Evolutionary conservation across 352 stramenopile species (phyloP), one percentile per base, ranked within the genome.

Genomic region (Pseudoperonospora humuli): DNA sequence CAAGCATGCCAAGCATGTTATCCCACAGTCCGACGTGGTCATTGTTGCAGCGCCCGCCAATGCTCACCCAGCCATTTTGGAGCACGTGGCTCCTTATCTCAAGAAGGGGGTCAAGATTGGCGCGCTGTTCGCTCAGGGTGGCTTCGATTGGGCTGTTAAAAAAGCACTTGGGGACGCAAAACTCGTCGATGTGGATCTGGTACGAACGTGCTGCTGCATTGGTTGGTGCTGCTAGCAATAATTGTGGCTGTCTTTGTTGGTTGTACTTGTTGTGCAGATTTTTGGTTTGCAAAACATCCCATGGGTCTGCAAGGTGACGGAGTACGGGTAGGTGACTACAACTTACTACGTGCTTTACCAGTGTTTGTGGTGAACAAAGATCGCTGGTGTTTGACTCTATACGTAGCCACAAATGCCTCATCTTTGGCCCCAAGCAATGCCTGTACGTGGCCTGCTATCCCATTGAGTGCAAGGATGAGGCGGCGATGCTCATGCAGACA

Each of bases 261-360:
- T 31, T 31, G n/a, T 31, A 11, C 26, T 33, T 54, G 5, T 32
- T 39, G 14, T 53, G 35, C 45, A 89, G 73, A 73, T 96, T 42
- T 96, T 96, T 46, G 86, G 86, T 45, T 64, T 96, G 23, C 86
- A 96, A 51, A 96, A 96, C 74, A 96, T 96, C 53, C 86, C 86
- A 35, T 96, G 86, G 86, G 96, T 96, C 61, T 96, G 86, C 72
- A 96, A 95, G 62, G 76, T 80, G 21, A 84, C 73, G 18, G 67
- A 91, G 52, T 96, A 96, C 45, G 75, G 76, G 75, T 86, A 40
- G 34, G 60, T 50, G 38, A 24, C 9, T 39, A 3, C 5, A 14
- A 19, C 11, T 36, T 50, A 11, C 15, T 35, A n/a, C 11, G 17
- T 27, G 14, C 4, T 5, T 13, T 7, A 2, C 24, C 21, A 45